phyloP scores from a whole-genome alignment of 2,329 filamentous ascomycete species.

The Trichoderma koningiopsis region DNA sequence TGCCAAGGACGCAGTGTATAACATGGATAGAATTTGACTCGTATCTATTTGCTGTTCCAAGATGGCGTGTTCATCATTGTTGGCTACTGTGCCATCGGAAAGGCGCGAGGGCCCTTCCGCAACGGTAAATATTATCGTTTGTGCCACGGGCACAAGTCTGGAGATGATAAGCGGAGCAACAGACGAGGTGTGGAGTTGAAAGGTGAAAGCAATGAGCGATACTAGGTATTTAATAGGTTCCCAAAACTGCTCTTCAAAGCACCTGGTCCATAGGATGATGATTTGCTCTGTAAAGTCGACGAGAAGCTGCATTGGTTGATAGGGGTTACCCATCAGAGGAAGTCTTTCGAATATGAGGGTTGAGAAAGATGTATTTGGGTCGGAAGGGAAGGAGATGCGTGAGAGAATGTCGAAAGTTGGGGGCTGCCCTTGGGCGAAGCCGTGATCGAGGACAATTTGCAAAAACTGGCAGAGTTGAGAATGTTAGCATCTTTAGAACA shows the following conservation, averaged over 20 bases:
- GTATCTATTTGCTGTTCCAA: conserved; percentile 63
- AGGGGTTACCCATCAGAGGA: conserved; percentile 55
- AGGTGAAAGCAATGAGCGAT: conserved; percentile 63
- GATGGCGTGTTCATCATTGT: conserved; percentile 41
- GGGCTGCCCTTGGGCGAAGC: conserved; percentile 54
- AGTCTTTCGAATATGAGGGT: conserved; percentile 69
- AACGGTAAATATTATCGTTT: conserved; percentile 62
- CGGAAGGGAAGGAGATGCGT: conserved; percentile 65
- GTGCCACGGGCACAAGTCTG: conserved; percentile 56
- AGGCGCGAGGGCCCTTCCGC: conserved; percentile 58
- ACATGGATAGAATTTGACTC: conserved; percentile 62
- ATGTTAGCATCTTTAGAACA: conserved; percentile 30
- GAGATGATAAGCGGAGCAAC: conserved; percentile 62
- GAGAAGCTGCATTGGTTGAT: conserved; percentile 57
- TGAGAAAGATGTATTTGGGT: conserved; percentile 62
- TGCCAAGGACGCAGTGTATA: conserved; percentile 65
- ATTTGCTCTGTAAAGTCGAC: conserved; percentile 66
- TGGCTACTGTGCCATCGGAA: conserved; percentile 51
- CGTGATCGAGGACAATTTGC: conserved; percentile 66
- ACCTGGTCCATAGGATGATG: conserved; percentile 68
- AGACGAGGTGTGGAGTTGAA: conserved; percentile 61
- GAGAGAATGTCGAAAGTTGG: conserved; percentile 69
- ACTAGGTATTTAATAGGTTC: conserved; percentile 66
- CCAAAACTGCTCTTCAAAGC: conserved; percentile 64
- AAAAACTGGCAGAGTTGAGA: conserved; percentile 49